These are phyloP conservation scores for Linum trigynum DNA, from an alignment of 345 rosid species.

Conservation along the genomic window DNA sequence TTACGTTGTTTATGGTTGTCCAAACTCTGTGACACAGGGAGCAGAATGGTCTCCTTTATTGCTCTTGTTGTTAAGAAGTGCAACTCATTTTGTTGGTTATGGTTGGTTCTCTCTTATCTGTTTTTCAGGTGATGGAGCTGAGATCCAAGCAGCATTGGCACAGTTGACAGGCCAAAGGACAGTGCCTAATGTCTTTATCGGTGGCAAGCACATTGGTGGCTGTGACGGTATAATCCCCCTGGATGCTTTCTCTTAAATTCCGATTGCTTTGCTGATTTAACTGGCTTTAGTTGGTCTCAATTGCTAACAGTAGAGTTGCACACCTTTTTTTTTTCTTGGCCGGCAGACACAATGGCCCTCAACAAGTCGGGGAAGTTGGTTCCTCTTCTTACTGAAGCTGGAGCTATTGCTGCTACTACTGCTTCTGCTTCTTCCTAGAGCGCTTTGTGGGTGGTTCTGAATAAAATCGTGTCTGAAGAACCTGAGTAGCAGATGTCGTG, in stretches of 20 bases:
- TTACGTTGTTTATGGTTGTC: no score
- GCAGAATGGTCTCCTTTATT: no score
- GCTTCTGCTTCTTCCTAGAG: slow-evolving; percentile 26
- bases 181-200: slow-evolving; percentile 67
- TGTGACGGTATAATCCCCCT: slow-evolving; percentile 43
- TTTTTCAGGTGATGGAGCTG: slow-evolving; percentile 53
- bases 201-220: slow-evolving; percentile 81
- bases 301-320: neutral
- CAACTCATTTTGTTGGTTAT: no score
- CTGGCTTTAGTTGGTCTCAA: neutral
- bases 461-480: neutral
- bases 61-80: no score
- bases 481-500: no score
- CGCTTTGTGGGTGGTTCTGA: neutral
- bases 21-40: no score
- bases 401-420: slow-evolving; percentile 49
- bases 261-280: neutral
- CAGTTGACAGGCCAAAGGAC: slow-evolving; percentile 65
- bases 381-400: slow-evolving; percentile 68
- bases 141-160: slow-evolving; percentile 47
- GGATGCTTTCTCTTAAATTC: neutral
- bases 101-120: neutral
- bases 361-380: slow-evolving; percentile 52
- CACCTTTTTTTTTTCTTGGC: slow-evolving; percentile 2
- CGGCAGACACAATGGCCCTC: slow-evolving; percentile 46